phyloP scores from a whole-genome alignment of 176 grass and related monocot genomes.

The Juncus inflexus region DNA sequence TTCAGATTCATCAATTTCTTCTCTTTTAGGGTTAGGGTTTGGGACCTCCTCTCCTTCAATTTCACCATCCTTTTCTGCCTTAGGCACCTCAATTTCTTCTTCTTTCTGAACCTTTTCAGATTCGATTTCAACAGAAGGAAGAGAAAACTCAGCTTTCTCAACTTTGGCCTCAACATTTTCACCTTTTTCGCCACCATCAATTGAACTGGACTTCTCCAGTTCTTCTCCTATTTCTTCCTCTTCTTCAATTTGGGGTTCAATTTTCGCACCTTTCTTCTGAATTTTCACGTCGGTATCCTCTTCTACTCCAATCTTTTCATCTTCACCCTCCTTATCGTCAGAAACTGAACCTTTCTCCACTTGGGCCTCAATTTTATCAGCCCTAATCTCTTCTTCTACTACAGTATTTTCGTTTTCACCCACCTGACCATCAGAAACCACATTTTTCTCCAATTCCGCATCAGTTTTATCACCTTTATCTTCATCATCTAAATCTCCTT shows the following conservation, averaged over 20 bases:
- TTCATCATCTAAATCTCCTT: not conserved
- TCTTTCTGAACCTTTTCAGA: constrained; percentile 1
- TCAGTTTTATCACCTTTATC: constrained; percentile 3
- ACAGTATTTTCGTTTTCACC: not conserved
- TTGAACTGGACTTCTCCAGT: not conserved
- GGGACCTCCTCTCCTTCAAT: not conserved
- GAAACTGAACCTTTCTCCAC: constrained; percentile 15
- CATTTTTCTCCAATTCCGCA: constrained; percentile 23
- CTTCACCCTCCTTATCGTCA: not conserved
- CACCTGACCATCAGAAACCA: constrained; percentile 10
- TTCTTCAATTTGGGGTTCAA: not conserved
- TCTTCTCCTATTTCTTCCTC: constrained; percentile 12
- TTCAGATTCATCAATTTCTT: not conserved
- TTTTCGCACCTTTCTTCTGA: not conserved
- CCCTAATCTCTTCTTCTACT: constrained; percentile 16
- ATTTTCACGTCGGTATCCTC: not conserved
- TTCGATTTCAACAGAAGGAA: not conserved
- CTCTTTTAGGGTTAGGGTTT: constrained; percentile 18
- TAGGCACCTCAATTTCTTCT: constrained; percentile 18
- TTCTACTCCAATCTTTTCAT: not conserved
- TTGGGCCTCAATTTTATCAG: constrained; percentile 5
- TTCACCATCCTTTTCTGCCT: constrained; percentile 24
- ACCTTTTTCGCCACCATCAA: constrained; percentile 7
- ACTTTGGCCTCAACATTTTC: not conserved
- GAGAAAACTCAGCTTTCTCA: not conserved